Base-by-base conservation (phyloP, 108 stramenopile species). In the Cylindrotheca closterium region DNA sequence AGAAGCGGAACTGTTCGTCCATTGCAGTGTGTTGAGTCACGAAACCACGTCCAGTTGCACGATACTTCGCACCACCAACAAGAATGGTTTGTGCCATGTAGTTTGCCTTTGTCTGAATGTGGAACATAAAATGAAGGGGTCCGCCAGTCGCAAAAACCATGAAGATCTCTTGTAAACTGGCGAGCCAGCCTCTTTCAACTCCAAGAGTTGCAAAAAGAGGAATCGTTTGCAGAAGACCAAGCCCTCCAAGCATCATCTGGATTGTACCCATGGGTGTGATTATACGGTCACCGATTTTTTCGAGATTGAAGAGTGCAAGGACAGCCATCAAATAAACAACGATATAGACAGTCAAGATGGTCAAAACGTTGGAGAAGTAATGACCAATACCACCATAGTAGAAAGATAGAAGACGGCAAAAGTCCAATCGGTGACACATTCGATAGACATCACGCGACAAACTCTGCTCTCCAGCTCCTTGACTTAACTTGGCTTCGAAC, bases 371-470 rank as follows among this genome's bases (percentile, higher is more conserved):
- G 42, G 91, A 87, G 51, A 97, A 85, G 81, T 99, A 99, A 71
- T 97, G 97, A 23, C 98, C 98, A 58, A 99, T 96, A 22, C 97
- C 98, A 51, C 98, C 98, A 62, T 93, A 99, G 81, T 99, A 99
- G 81, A 92, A 96, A 2, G 96, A 95, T 51, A 96, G 69, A 23
- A 99, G 92, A 61, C 98, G 95, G 68, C 78, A 97, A 71, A 99
- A 99, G 69, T 99, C 98, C 30, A 99, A 86, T 15, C 98, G 88
- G 24, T 88, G 79, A 51, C 93, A 91, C 72, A 99, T 86, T 34
- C 98, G 79, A 74, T 93, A 93, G 0, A 96, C 95, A 75, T 99
- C 98, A 47, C 98, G 84, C 5, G 96, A 96, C 12, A 99, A 72
- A 73, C 96, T 97, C 79, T 99, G 98, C 64, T 99, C 98, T 23